Conservation (phyloP, 495 filamentous ascomycete species). For the Podospora didyma region DNA sequence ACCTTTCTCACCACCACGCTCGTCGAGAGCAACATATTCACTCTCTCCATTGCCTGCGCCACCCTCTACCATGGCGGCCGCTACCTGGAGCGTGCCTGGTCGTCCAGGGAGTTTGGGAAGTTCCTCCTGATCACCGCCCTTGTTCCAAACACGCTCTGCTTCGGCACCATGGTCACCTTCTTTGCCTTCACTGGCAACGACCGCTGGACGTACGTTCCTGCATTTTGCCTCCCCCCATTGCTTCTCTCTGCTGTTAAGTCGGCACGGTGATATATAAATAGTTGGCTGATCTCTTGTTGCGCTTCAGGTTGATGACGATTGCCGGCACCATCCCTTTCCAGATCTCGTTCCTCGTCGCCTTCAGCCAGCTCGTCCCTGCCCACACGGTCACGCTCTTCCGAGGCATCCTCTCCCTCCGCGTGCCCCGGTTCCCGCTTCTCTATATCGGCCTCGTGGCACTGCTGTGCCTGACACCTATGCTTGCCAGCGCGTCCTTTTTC, state of each 20-base stretch:
- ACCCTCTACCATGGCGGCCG: conserved; percentile 91
- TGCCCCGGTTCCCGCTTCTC: conserved; percentile 84
- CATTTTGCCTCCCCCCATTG: not conserved
- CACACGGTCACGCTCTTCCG: conserved; percentile 95
- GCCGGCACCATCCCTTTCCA: conserved; percentile 86
- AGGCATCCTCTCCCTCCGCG: conserved; percentile 81
- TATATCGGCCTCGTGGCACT: conserved; percentile 75
- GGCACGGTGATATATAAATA: not conserved
- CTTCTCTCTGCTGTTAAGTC: not conserved
- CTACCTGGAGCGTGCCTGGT: conserved; percentile 95
- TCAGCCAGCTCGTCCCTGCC: conserved; percentile 96
- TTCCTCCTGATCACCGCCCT: conserved; percentile 76
- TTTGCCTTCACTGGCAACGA: conserved; percentile 66
- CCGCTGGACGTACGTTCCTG: conserved; percentile 59
- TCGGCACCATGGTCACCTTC: conserved; percentile 67
- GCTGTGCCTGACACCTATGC: conserved; percentile 71
- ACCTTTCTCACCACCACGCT: conserved; percentile 81
- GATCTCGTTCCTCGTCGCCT: conserved; percentile 92
- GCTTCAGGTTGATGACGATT: conserved; percentile 65
- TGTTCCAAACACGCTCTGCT: conserved; percentile 73
- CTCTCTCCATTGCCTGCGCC: conserved; percentile 69
- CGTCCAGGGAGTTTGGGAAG: conserved; percentile 85
- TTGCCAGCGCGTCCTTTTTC: conserved; percentile 79
- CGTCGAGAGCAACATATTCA: conserved; percentile 91
- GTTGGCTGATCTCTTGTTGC: not conserved